A percentile compares a stretch with the other conserved stretches of the same genome.
phyloP scores from a whole-genome alignment of 305 asterid species.

The Fraxinus greggii region DNA sequence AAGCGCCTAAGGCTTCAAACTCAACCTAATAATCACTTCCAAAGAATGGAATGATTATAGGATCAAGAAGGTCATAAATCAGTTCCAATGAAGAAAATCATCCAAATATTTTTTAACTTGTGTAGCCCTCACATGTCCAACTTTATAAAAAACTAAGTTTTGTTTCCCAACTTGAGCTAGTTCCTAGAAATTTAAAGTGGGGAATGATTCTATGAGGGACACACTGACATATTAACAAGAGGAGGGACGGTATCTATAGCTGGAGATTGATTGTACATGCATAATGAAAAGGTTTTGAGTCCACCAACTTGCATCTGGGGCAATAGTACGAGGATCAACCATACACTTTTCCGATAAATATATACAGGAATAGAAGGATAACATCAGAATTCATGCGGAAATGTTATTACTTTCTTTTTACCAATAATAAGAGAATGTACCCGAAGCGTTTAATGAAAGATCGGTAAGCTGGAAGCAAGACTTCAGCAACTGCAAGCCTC shows the following conservation, averaged over 20 bases:
- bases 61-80: neutral
- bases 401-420: neutral
- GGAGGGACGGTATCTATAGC: neutral
- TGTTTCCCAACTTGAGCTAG: neutral
- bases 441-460: slow-evolving; percentile 89
- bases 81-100: neutral
- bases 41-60: neutral
- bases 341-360: neutral
- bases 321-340: neutral
- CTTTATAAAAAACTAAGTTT: neutral
- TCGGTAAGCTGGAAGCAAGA: slow-evolving; percentile 90
- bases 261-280: neutral
- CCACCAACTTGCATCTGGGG: neutral
- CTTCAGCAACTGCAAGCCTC: slow-evolving; percentile 98
- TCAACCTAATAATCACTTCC: neutral
- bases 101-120: neutral
- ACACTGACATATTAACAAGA: neutral
- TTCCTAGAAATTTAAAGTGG: neutral
- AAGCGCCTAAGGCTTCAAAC: neutral
- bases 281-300: neutral
- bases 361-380: neutral
- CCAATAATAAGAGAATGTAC: slow-evolving; percentile 32
- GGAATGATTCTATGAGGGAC: neutral
- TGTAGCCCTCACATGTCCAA: neutral
- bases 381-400: neutral